Conservation (phyloP, 1,284 basidiomycete genomes). For the Phenoliferia sp. region DNA sequence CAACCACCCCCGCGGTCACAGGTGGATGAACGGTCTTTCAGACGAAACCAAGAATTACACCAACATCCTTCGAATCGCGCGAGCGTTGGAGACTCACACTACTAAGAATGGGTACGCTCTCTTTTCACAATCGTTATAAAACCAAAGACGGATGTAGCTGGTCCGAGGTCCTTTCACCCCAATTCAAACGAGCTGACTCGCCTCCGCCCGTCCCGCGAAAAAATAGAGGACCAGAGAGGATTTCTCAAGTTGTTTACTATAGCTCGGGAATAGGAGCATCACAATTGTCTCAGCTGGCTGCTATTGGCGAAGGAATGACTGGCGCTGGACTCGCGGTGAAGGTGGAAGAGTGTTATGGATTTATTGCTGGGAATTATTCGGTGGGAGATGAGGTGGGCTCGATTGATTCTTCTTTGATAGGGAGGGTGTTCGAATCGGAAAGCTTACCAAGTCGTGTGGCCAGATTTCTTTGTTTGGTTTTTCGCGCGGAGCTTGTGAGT, state of each 20-base stretch:
- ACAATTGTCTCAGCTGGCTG: background rate
- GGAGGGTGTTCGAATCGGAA: background rate
- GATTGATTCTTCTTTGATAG: background rate
- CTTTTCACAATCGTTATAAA: no score
- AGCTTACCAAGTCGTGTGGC: background rate
- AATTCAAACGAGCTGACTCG: background rate
- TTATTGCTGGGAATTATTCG: slow-evolving; percentile 25
- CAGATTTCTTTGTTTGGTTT: slow-evolving; percentile 45
- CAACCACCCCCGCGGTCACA: background rate
- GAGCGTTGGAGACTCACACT: no score
- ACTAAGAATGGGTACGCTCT: no score
- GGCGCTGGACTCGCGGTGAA: slow-evolving; percentile 27
- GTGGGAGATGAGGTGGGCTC: slow-evolving; percentile 29
- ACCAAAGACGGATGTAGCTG: background rate
- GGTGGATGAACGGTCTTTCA: background rate
- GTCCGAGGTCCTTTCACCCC: background rate
- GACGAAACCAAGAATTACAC: background rate
- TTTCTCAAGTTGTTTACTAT: slow-evolving; percentile 19
- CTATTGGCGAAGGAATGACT: slow-evolving; percentile 8
- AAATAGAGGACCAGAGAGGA: background rate
- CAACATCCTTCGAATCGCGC: background rate
- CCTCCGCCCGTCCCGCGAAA: background rate
- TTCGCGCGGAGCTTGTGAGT: slow-evolving; percentile 41
- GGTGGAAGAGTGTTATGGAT: slow-evolving; percentile 26
- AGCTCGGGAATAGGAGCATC: slow-evolving; percentile 13